These are phyloP conservation scores for Haplosporangium sp. DNA, from an alignment of 371 early-diverging fungal species.

Conservation along the genomic window DNA sequence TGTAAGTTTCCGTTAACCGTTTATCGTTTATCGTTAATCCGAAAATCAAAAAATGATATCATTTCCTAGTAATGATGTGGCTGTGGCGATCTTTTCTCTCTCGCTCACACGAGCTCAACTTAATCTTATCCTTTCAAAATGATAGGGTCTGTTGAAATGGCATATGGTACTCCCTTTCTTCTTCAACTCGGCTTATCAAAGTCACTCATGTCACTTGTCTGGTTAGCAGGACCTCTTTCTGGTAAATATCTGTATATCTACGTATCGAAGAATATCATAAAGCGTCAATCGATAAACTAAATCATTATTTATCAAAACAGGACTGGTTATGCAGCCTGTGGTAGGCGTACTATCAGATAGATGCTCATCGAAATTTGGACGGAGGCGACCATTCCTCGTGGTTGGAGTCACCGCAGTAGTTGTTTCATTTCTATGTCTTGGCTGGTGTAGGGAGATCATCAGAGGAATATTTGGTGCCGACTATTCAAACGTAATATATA, in stretches of 20 bases:
- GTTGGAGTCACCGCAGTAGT: constrained; percentile 77
- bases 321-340: constrained; percentile 86
- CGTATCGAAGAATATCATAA: not conserved
- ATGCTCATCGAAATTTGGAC: constrained; percentile 75
- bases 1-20: constrained; percentile 25
- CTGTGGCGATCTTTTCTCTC: not conserved
- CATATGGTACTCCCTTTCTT: constrained; percentile 89
- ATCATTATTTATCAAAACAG: constrained; percentile 52
- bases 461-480: constrained; percentile 56
- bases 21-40: too few species aligned
- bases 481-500: constrained; percentile 55
- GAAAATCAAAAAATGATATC: constrained; percentile 24
- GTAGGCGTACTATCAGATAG: constrained; percentile 84
- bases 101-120: not conserved
- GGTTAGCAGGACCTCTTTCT: constrained; percentile 97
- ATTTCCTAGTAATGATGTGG: constrained; percentile 1
- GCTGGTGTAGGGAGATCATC: constrained; percentile 85
- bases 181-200: constrained; percentile 87
- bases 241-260: constrained; percentile 61
- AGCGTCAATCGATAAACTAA: not conserved
- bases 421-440: constrained; percentile 75
- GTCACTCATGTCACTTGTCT: constrained; percentile 89
- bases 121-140: not conserved
- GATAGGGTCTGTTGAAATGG: constrained; percentile 56
- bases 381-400: constrained; percentile 80